Base-by-base conservation (phyloP, 495 filamentous ascomycete species). In the Trypethelium eluteriae region DNA sequence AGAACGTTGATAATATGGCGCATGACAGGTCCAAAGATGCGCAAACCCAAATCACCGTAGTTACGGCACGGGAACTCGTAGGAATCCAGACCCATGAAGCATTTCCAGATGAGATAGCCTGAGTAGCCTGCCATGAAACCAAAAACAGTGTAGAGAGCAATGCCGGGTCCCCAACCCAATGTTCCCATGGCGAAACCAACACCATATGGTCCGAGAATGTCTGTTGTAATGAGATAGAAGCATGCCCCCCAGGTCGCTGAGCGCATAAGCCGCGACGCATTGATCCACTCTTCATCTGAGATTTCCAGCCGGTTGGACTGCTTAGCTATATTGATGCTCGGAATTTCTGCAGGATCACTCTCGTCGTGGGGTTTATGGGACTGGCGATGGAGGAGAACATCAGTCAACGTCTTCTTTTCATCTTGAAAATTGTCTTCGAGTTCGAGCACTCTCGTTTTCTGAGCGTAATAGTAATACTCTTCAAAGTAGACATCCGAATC, bases 201-300 rank as follows among this genome's bases (percentile, higher is more conserved):
- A 76, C 64, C 78, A 46, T 65, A 85, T 0, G 85, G 84, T 18
- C 84, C 85, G 11, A 88, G 72, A 66, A 87, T 83, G 67, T 86
- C 84, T 1, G 84, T 87, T 0, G 84, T 83, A 66, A 86, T 84
- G n/a, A 85, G 75, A 67, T 82, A 87, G 74, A 86, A 84, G 35
- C 79, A 70, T 18, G 81, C 79, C 16, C 79, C 81, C 76, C 77
- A 78, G 1, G 79, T 77, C 0, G 81, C 79, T 11, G 80, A 81
- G 38, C 81, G 68, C 38, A 80, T 70, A 7, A 78, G 74, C 16
- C 81, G 74, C 32, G 74, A 76, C n/a, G 81, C 81, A 69, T 80
- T 77, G 9, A 71, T 66, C 74, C 79, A 81, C 50, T 82, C 80
- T 59, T 78, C 77, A 38, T 82, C 78, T 3, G 71, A 62, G 5